Evolutionary conservation across 306 rosid genomes (phyloP), one percentile per base, ranked within the genome.

Genomic region (Nissolia schottii): DNA sequence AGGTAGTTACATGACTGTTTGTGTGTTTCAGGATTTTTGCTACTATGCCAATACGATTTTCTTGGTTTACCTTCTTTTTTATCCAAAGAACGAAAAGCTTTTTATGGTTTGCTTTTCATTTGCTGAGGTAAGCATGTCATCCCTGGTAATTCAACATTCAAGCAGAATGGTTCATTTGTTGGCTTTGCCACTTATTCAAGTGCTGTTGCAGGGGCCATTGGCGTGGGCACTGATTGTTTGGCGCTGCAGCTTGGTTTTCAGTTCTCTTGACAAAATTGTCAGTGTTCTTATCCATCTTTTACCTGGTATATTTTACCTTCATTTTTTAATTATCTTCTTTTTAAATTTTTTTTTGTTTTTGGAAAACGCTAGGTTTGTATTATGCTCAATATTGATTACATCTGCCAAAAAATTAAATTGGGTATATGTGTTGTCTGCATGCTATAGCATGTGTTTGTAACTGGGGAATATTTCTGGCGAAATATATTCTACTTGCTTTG

Each of bases 191-290:
- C 80, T 78, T 57, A 46, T 76, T 27, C 25, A 45, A 58, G 37
- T 70, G 24, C 6, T 25, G 9, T 54, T 73, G 73, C 82, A 90
- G 92, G 96, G 96, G 49, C 96, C 96, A 23, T 77, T 90, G 79
- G 92, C 96, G 11, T 88, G 94, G 94, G 96, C 94, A 53, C 66
- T 90, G 82, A 90, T 90, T 43, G 83, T 90, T 73, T 88, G 94
- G 94, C 92, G 94, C 38, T 90, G 96, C 82, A 90, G 94, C 78
- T 85, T 90, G 88, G 92, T 90, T 75, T 88, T 88, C 81, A 88
- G 92, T 67, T 90, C 96, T 10, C 46, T 81, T 25, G 96, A 88
- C 81, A 90, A 90, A 80, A 68, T 82, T 54, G 93, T 90, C 53
- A 90, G 96, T 49, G 96, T 90, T 64, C 96, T 90, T 23, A 88